Conservation (phyloP, 805 yeast genomes). For the Nakazawaea siamensis region DNA sequence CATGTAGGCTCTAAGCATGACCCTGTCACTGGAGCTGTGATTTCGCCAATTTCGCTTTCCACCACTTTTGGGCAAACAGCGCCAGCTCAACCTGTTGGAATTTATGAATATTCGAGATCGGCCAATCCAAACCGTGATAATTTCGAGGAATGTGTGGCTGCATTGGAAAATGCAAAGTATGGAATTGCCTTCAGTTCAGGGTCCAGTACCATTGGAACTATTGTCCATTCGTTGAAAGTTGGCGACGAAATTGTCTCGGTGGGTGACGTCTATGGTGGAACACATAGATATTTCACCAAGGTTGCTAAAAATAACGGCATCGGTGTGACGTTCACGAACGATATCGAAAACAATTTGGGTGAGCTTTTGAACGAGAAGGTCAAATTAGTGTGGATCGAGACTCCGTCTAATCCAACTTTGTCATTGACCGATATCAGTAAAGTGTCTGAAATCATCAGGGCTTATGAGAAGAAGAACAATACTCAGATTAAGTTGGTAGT, state of each 20-base stretch:
- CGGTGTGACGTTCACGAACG: constrained; percentile 55
- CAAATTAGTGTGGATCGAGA: constrained; percentile 77
- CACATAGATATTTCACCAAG: constrained; percentile 82
- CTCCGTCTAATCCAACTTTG: constrained; percentile 85
- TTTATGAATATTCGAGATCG: constrained; percentile 77
- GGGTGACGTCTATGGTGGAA: constrained; percentile 88
- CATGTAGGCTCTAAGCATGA: constrained; percentile 76
- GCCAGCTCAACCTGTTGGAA: constrained; percentile 73
- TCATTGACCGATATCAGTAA: constrained; percentile 65
- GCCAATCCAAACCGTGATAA: constrained; percentile 82
- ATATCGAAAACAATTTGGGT: constrained; percentile 53
- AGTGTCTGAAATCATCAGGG: constrained; percentile 48
- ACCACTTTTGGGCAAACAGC: constrained; percentile 79
- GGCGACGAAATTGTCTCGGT: constrained; percentile 71
- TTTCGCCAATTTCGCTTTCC: constrained; percentile 73
- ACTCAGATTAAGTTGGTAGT: constrained; percentile 58
- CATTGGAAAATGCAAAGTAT: constrained; percentile 67
- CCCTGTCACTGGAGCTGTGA: constrained; percentile 76
- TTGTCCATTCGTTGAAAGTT: constrained; percentile 64
- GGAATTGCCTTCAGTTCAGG: constrained; percentile 83
- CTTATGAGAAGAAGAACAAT: constrained; percentile 27
- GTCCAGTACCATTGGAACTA: constrained; percentile 73
- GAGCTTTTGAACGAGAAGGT: constrained; percentile 52
- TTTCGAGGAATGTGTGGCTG: constrained; percentile 72
- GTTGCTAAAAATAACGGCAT: constrained; percentile 80